Percentiles rank a stretch among this genome's conserved stretches.
These are phyloP conservation scores for Codiaeum variegatum DNA, from an alignment of 441 rosid species.

Conservation along the genomic window DNA sequence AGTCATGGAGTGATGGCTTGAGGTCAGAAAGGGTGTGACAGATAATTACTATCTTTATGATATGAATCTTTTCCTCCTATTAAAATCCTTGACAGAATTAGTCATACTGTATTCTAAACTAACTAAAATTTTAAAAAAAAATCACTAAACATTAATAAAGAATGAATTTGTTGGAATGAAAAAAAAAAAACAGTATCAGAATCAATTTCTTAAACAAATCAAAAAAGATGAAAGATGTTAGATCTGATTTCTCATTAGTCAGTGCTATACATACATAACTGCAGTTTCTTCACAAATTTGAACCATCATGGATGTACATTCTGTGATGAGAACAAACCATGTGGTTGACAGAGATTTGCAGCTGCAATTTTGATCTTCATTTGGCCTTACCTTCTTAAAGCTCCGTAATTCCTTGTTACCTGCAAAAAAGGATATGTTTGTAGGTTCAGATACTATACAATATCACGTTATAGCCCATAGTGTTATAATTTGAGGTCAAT, in stretches of 20 bases:
- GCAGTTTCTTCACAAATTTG: background rate
- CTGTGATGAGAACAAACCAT: background rate
- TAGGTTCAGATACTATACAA: background rate
- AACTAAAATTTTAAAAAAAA: too few relatives aligned
- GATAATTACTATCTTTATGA: too few relatives aligned
- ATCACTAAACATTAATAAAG: too few relatives aligned
- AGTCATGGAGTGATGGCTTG: conserved; percentile 22
- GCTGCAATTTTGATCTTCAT: background rate
- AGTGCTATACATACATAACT: background rate
- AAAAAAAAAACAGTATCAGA: too few relatives aligned
- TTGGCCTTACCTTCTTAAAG: conserved; percentile 63
- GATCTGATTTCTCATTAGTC: background rate
- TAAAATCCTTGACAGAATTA: too few relatives aligned
- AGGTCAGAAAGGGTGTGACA: conserved; percentile 21
- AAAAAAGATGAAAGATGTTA: background rate
- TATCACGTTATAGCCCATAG: too few relatives aligned
- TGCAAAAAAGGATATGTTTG: conserved; percentile 24
- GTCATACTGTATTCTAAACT: too few relatives aligned
- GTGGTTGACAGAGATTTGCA: background rate
- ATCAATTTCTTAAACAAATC: too few relatives aligned
- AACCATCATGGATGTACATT: background rate
- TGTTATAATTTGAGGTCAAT: background rate
- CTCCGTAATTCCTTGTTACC: conserved; percentile 87
- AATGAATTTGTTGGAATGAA: too few relatives aligned
- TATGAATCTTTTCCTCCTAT: too few relatives aligned